Evolutionary conservation across 805 yeast species (phyloP).

Genomic region (Lachancea dasiensis): DNA sequence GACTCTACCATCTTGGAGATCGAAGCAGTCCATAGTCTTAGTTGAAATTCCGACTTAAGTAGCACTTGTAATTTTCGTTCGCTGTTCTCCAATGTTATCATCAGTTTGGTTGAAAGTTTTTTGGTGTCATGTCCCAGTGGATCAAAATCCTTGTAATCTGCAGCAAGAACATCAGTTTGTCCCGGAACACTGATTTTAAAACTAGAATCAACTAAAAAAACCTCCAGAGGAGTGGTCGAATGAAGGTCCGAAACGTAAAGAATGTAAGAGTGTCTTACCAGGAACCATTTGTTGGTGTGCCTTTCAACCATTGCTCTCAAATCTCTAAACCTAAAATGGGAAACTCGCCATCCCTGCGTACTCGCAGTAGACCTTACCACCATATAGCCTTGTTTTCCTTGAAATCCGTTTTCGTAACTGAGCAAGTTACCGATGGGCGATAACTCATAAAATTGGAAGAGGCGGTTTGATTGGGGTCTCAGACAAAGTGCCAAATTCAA

Average conservation of each 20-base stretch:
- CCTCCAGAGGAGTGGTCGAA: constrained; percentile 85
- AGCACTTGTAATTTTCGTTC: constrained; percentile 74
- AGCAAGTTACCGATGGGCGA: constrained; percentile 82
- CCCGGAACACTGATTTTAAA: constrained; percentile 54
- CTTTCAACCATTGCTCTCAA: constrained; percentile 82
- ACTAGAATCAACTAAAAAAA: constrained; percentile 77
- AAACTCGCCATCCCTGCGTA: constrained; percentile 93
- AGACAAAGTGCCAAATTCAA: constrained; percentile 55
- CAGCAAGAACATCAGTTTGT: constrained; percentile 8
- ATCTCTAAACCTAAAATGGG: constrained; percentile 76
- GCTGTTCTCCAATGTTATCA: constrained; percentile 58
- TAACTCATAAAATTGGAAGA: constrained; percentile 83
- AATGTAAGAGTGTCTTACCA: constrained; percentile 78
- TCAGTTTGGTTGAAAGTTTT: constrained; percentile 46
- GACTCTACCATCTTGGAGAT: constrained; percentile 60
- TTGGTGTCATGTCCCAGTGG: constrained; percentile 26
- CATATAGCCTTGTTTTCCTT: constrained; percentile 86
- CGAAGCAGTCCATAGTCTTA: constrained; percentile 70
- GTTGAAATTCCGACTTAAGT: constrained; percentile 58
- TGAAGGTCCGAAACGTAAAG: constrained; percentile 80
- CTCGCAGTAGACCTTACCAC: constrained; percentile 77
- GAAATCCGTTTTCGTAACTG: constrained; percentile 72
- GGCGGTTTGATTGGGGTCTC: constrained; percentile 72
- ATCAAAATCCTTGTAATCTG: constrained; percentile 16
- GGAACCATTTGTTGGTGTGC: constrained; percentile 88